A percentile compares a stretch with the other conserved stretches of the same genome.
Conservation (phyloP, 805 yeast genomes). For the Spathaspora passalidarum region DNA sequence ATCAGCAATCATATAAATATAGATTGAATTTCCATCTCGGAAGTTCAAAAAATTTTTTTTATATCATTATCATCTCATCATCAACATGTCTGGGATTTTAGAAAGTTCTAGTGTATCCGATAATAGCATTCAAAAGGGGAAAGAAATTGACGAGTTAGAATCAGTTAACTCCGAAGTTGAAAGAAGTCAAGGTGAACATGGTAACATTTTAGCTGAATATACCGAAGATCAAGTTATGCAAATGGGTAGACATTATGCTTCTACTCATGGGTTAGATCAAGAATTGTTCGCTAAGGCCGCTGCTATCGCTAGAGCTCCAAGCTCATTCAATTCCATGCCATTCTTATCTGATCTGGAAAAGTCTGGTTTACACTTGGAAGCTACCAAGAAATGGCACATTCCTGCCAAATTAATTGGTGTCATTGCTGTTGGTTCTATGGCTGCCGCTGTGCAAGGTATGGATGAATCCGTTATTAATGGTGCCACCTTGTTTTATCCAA, state of each 20-base stretch:
- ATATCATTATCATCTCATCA: neutral
- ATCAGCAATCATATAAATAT: neutral
- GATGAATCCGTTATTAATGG: slow-evolving; percentile 72
- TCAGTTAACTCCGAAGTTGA: slow-evolving; percentile 18
- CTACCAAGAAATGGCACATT: slow-evolving; percentile 41
- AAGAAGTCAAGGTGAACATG: slow-evolving; percentile 21
- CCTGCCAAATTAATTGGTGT: slow-evolving; percentile 50
- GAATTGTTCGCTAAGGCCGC: slow-evolving; percentile 64
- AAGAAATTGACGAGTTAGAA: slow-evolving; percentile 17
- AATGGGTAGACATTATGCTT: slow-evolving; percentile 68
- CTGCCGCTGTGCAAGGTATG: slow-evolving; percentile 75
- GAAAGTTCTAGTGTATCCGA: neutral
- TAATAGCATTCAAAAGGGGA: neutral
- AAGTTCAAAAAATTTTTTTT: neutral
- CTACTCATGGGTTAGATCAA: slow-evolving; percentile 50
- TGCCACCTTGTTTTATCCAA: slow-evolving; percentile 59
- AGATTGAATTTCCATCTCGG: neutral
- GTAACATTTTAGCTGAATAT: slow-evolving; percentile 55
- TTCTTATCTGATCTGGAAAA: slow-evolving; percentile 45
- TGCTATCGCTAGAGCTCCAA: slow-evolving; percentile 55
- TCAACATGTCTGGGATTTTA: neutral
- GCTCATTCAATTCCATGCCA: slow-evolving; percentile 54
- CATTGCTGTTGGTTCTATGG: slow-evolving; percentile 60
- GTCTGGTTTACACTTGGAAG: slow-evolving; percentile 47
- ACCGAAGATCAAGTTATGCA: slow-evolving; percentile 61